A percentile compares a stretch with the other conserved stretches of the same genome.
Evolutionary conservation across 1,284 basidiomycete species (phyloP).

Genomic region (Caloboletus inedulis): DNA sequence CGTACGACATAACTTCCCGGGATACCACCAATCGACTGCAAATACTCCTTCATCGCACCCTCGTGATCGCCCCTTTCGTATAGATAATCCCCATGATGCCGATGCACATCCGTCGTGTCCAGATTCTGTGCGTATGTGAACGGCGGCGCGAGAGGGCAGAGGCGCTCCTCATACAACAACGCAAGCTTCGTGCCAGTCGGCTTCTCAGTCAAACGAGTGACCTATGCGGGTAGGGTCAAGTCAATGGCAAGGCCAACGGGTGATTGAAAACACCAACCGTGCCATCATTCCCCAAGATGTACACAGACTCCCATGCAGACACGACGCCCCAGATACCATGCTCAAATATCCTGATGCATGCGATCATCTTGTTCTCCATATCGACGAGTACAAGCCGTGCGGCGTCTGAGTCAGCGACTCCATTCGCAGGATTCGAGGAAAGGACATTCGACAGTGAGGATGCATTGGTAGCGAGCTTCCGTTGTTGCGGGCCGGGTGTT

Average conservation of each 20-base stretch:
- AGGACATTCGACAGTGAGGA: conserved; percentile 59
- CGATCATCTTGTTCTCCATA: conserved; percentile 89
- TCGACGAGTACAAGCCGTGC: conserved; percentile 91
- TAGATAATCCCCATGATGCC: conserved; percentile 88
- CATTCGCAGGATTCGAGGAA: conserved; percentile 59
- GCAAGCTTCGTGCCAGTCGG: conserved; percentile 78
- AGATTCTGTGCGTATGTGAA: conserved; percentile 77
- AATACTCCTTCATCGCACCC: conserved; percentile 88
- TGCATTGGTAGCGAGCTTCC: conserved; percentile 19
- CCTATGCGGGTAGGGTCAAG: conserved; percentile 36
- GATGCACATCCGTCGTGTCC: conserved; percentile 82
- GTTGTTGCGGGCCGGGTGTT: conserved; percentile 16
- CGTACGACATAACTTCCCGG: conserved; percentile 96
- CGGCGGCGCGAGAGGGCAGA: conserved; percentile 72
- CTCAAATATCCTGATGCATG: conserved; percentile 75
- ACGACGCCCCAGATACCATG: conserved; percentile 80
- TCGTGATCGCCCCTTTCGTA: conserved; percentile 93
- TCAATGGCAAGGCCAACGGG: background rate
- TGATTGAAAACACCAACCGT: conserved; percentile 44
- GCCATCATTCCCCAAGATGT: conserved; percentile 73
- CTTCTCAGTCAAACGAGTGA: conserved; percentile 74
- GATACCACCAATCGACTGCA: conserved; percentile 85
- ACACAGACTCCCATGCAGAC: conserved; percentile 76
- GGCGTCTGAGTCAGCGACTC: conserved; percentile 55
- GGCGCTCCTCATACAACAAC: conserved; percentile 73